Evolutionary conservation across 768 basidiomycete species (phyloP).

Genomic region (Tricholoma furcatifolium): DNA sequence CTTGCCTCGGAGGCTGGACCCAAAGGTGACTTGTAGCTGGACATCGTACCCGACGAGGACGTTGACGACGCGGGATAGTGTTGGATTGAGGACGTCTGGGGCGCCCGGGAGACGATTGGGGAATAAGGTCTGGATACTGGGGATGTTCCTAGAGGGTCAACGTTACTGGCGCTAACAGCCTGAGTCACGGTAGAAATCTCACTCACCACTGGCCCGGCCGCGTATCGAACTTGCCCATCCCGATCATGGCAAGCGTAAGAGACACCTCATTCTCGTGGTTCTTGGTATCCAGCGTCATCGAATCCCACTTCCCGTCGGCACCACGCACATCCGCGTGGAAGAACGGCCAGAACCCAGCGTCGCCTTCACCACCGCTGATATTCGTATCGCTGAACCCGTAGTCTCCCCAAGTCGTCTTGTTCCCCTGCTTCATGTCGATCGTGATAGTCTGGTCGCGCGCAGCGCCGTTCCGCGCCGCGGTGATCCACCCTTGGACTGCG

Average conservation of each 20-base stretch:
- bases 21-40: conserved; percentile 2
- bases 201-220: conserved; percentile 5
- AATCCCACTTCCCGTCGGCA: neutral
- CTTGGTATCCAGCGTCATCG: neutral
- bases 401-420: conserved; percentile 7
- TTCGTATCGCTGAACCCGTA: conserved; percentile 1
- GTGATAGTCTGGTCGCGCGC: conserved; percentile 4
- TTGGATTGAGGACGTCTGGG: conserved; percentile 8
- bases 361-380: neutral
- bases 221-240: conserved; percentile 5
- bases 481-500: conserved; percentile 1
- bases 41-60: conserved; percentile 9
- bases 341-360: conserved; percentile 9
- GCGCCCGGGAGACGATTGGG: conserved; percentile 5
- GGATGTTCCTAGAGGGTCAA: neutral
- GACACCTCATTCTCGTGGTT: conserved; percentile 1
- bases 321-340: conserved; percentile 1
- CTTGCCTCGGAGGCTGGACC: neutral
- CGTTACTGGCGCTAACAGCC: too few species aligned
- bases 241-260: conserved; percentile 7
- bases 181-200: too few species aligned
- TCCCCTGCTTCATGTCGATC: conserved; percentile 5
- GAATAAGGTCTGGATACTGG: conserved; percentile 9
- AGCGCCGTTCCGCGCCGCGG: neutral
- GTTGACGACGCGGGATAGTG: neutral